Conservation (phyloP, 805 yeast genomes). For the Lipomyces japonicus region DNA sequence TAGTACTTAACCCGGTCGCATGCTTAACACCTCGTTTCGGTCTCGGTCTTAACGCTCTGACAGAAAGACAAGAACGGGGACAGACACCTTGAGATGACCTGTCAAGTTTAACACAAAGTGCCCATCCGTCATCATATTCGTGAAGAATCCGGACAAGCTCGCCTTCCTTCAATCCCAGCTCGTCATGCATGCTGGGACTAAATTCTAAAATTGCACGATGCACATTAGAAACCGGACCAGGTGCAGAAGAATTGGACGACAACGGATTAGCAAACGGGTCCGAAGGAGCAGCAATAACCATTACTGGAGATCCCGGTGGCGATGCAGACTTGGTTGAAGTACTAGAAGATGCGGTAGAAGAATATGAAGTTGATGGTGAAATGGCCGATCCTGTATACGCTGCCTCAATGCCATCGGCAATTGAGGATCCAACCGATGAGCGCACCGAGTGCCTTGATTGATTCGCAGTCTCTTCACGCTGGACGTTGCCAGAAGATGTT, state of each 20-base stretch:
- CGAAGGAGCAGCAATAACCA: conserved; percentile 11
- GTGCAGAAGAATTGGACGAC: conserved; percentile 9
- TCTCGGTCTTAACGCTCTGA: conserved; percentile 24
- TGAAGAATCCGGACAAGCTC: conserved; percentile 30
- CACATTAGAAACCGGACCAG: conserved; percentile 23
- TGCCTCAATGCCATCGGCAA: conserved; percentile 1
- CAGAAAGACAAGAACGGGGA: conserved; percentile 26
- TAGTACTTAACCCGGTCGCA: neutral
- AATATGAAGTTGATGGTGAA: conserved; percentile 1
- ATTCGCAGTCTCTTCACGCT: neutral
- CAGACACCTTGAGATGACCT: conserved; percentile 28
- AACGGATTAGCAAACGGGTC: conserved; percentile 6
- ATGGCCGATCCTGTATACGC: conserved; percentile 2
- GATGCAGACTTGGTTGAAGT: conserved; percentile 11
- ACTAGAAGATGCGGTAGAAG: conserved; percentile 9
- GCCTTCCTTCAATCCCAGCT: conserved; percentile 29
- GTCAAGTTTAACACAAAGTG: conserved; percentile 28
- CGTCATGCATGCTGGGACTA: conserved; percentile 31
- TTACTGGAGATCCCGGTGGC: conserved; percentile 4
- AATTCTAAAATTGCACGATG: conserved; percentile 31
- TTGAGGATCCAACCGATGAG: conserved; percentile 6
- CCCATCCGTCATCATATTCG: conserved; percentile 33
- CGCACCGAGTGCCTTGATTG: too few relatives aligned
- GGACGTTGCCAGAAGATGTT: conserved; percentile 19
- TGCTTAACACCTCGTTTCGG: conserved; percentile 24